Percentiles rank a stretch among this genome's conserved stretches.
phyloP scores from a whole-genome alignment of 768 basidiomycete genomes.

The Hericium erinaceus region DNA sequence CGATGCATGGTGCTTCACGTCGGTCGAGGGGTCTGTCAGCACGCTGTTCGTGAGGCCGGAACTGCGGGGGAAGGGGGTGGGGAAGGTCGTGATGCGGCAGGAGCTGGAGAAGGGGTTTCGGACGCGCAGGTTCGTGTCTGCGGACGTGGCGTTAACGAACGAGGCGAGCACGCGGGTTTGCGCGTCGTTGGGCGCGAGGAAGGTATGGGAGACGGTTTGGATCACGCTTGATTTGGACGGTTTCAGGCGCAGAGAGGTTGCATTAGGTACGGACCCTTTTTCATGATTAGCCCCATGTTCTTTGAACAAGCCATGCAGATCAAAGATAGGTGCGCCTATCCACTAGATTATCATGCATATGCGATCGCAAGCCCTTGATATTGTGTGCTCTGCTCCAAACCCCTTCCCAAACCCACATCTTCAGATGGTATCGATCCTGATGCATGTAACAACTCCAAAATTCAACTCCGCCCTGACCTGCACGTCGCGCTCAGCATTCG shows the following conservation, averaged over 20 bases:
- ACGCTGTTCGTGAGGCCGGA: slow-evolving; percentile 8
- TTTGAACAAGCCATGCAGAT: no score
- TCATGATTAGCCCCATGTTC: no score
- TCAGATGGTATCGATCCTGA: no score
- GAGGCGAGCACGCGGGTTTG: background rate
- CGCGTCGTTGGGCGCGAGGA: background rate
- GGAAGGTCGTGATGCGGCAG: slow-evolving; percentile 4
- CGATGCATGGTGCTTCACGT: slow-evolving; percentile 6
- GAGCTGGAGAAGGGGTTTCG: slow-evolving; percentile 1
- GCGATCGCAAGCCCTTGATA: no score
- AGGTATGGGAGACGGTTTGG: slow-evolving; percentile 1
- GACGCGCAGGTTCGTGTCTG: background rate
- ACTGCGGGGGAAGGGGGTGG: background rate
- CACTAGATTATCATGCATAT: no score
- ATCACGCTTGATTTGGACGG: background rate
- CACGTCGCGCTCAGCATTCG: no score
- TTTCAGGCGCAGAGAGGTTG: background rate
- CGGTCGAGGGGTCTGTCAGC: slow-evolving; percentile 3
- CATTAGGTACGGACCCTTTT: no score
- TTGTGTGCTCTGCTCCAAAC: no score
- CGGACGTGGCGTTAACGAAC: background rate
- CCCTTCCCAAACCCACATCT: no score
- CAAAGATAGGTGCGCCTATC: no score
- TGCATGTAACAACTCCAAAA: no score
- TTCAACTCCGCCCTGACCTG: no score